Conservation (phyloP, 306 rosid genomes). For the Cucurbita pepo region DNA sequence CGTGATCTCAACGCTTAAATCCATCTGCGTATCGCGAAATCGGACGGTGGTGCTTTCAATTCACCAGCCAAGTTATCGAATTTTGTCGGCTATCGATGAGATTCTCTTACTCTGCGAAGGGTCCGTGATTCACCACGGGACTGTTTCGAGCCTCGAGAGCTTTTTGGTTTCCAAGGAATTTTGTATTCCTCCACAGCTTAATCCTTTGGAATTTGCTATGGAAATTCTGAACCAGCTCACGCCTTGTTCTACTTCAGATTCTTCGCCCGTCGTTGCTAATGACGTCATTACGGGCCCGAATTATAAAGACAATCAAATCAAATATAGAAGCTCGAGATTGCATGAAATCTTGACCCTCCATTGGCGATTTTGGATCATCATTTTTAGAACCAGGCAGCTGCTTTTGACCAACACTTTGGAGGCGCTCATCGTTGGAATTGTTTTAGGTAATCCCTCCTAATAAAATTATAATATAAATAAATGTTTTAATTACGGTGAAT, state of each 20-base stretch:
- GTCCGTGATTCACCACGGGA: conserved; percentile 60
- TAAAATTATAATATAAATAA: too few species aligned
- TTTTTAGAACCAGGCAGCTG: conserved; percentile 63
- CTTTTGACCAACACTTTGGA: conserved; percentile 66
- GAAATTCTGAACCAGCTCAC: conserved; percentile 42
- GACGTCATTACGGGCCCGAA: not conserved
- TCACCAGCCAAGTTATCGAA: conserved; percentile 82
- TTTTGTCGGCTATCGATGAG: conserved; percentile 53
- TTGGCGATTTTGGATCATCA: conserved; percentile 64
- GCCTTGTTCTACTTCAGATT: not conserved
- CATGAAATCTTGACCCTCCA: conserved; percentile 48
- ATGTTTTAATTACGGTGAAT: too few species aligned
- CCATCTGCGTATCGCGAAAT: conserved; percentile 39
- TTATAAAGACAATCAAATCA: conserved; percentile 4
- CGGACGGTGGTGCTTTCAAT: conserved; percentile 70
- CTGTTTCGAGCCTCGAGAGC: conserved; percentile 34
- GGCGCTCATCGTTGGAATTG: conserved; percentile 74
- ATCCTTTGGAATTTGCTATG: conserved; percentile 77
- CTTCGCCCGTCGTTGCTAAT: not conserved
- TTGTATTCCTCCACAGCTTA: conserved; percentile 78
- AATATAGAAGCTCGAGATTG: conserved; percentile 54
- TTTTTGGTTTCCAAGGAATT: conserved; percentile 46
- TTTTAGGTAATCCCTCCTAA: conserved; percentile 26
- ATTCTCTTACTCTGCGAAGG: conserved; percentile 59
- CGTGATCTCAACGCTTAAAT: conserved; percentile 58